Percentiles rank a stretch among this genome's conserved stretches.
These are phyloP conservation scores for Chondrus crispus DNA, from an alignment of 23 red algal genomes.

Conservation along the genomic window DNA sequence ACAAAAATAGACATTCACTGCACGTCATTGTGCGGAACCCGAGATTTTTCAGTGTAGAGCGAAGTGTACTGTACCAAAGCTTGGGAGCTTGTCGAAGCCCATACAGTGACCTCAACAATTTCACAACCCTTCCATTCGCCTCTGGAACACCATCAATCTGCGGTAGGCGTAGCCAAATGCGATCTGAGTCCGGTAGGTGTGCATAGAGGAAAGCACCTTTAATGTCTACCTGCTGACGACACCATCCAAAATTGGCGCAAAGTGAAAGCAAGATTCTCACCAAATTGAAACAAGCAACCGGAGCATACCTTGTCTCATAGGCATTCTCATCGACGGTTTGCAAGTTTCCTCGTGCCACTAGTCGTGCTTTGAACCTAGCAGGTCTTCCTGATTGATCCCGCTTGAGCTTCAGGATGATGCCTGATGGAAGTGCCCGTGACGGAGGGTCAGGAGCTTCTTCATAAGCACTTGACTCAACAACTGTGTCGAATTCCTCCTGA, in stretches of 20 bases:
- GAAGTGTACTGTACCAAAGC: background rate
- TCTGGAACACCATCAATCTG: background rate
- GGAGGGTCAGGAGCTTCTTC: no score
- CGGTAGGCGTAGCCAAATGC: background rate
- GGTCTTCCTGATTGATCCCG: background rate
- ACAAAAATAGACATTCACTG: background rate
- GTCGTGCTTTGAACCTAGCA: conserved; percentile 20
- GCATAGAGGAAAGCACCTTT: conserved; percentile 4
- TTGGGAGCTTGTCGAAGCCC: background rate
- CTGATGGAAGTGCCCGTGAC: no score
- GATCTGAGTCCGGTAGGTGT: background rate
- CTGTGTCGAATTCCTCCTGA: background rate
- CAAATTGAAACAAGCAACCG: background rate
- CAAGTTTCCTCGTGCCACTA: conserved; percentile 41
- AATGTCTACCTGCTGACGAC: background rate
- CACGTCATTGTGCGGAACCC: background rate
- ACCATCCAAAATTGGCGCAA: background rate
- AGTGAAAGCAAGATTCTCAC: background rate
- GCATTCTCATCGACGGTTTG: background rate
- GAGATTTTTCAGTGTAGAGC: background rate
- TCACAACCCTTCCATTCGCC: background rate
- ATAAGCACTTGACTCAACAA: no score
- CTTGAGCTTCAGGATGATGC: background rate
- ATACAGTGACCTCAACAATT: background rate
- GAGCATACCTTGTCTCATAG: background rate